phyloP scores from a whole-genome alignment of 192 early-diverging fungal genomes.

The Rhizophlyctis rosea region DNA sequence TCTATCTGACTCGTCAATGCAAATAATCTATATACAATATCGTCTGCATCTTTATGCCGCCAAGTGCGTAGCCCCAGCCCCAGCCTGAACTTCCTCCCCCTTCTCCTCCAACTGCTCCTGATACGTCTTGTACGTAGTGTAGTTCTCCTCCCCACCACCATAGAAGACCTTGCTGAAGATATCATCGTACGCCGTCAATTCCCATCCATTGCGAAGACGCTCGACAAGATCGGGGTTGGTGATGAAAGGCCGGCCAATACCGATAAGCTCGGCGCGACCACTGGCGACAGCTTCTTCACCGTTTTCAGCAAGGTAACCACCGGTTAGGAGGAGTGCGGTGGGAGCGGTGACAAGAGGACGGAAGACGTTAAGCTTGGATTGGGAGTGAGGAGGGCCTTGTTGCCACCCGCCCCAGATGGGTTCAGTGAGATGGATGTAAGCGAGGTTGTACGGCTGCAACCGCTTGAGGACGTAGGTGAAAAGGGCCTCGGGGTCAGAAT shows the following conservation, averaged over 20 bases:
- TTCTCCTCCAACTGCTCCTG: constrained; percentile 13
- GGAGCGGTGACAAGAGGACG: background rate
- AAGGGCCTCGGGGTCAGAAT: constrained; percentile 9
- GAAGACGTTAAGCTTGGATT: constrained; percentile 23
- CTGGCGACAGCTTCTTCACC: constrained; percentile 25
- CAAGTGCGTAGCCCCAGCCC: constrained; percentile 13
- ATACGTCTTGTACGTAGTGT: constrained; percentile 37
- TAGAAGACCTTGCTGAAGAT: constrained; percentile 32
- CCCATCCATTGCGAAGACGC: constrained; percentile 26
- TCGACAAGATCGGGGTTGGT: constrained; percentile 49
- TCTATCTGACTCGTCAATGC: too few species aligned
- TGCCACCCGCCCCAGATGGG: constrained; percentile 25
- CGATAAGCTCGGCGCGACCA: constrained; percentile 37
- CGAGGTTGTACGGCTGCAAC: constrained; percentile 23
- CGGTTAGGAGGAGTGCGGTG: constrained; percentile 28
- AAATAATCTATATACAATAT: too few species aligned
- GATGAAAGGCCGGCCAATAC: constrained; percentile 41
- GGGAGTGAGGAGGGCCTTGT: constrained; percentile 15
- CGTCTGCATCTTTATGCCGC: too few species aligned
- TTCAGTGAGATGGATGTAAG: constrained; percentile 38
- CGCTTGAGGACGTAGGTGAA: constrained; percentile 30
- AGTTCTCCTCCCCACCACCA: constrained; percentile 29
- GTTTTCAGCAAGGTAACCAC: constrained; percentile 31
- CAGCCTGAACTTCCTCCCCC: constrained; percentile 14
- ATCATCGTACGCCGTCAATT: constrained; percentile 28